Percentiles rank a stretch among this genome's conserved stretches.
Conservation (phyloP, 2,329 filamentous ascomycete genomes). For the Apiospora hydei region DNA sequence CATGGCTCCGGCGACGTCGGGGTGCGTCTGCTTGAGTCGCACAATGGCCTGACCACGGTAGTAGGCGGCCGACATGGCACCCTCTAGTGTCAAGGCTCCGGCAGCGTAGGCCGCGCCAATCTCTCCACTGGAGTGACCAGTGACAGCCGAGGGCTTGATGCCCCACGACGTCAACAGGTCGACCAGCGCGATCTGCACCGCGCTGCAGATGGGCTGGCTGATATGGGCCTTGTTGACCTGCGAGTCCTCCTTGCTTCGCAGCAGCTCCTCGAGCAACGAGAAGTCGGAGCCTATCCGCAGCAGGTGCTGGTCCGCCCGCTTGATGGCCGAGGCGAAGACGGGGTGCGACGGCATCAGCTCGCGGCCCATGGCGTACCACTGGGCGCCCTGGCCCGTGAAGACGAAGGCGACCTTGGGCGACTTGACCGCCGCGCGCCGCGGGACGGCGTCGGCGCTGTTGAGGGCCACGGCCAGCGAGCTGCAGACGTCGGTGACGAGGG, state of each 20-base stretch:
- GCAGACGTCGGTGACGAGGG: slow-evolving; percentile 31
- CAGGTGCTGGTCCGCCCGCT: slow-evolving; percentile 30
- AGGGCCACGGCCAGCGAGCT: slow-evolving; percentile 35
- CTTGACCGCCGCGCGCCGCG: slow-evolving; percentile 31
- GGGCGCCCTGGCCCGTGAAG: slow-evolving; percentile 46
- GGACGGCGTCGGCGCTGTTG: slow-evolving; percentile 34
- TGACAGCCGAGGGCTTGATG: slow-evolving; percentile 38
- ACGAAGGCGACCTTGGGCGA: slow-evolving; percentile 40
- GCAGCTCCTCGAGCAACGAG: slow-evolving; percentile 35
- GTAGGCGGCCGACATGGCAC: slow-evolving; percentile 37
- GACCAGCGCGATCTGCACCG: slow-evolving; percentile 51
- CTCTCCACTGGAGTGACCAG: slow-evolving; percentile 37
- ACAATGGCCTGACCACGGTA: slow-evolving; percentile 51
- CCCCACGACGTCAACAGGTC: slow-evolving; percentile 44
- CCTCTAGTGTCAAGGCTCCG: slow-evolving; percentile 37
- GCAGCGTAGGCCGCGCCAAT: slow-evolving; percentile 37
- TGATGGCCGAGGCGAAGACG: slow-evolving; percentile 31
- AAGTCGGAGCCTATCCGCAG: slow-evolving; percentile 34
- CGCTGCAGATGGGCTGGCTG: slow-evolving; percentile 47
- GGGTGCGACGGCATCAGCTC: slow-evolving; percentile 37
- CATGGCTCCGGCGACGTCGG: slow-evolving; percentile 56
- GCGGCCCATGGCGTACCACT: slow-evolving; percentile 45
- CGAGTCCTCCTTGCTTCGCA: slow-evolving; percentile 31
- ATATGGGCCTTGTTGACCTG: slow-evolving; percentile 37
- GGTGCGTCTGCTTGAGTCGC: slow-evolving; percentile 46